Evolutionary conservation across 2,329 filamentous ascomycete species (phyloP), one percentile per base, ranked within the genome.

Genomic region (Botrytis aclada): DNA sequence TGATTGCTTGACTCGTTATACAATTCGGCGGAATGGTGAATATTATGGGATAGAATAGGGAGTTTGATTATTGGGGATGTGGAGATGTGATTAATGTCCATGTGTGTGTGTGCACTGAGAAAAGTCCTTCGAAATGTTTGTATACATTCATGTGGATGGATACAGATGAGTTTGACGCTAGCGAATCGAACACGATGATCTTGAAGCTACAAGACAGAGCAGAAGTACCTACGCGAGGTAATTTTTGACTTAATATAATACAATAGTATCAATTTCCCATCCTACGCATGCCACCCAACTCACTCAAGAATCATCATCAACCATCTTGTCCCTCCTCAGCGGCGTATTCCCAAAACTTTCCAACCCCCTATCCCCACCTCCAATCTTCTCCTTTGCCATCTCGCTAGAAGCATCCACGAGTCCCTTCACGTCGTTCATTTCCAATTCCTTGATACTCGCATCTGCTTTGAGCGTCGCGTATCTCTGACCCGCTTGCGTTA

Each of bases 401-500:
- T 72, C 69, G n/a, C 47, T 25, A n/a, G 39, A 51, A 32, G 51
- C 65, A 16, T 76, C 74, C 2, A 74, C 58, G n/a, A 78, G 37
- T 9, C 67, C 63, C 60, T 77, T 73, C 18, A 77, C 71, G 73
- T 79, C 76, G 39, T 65, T 61, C 60, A 74, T 71, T 25, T 73
- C 73, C 32, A 72, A 74, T 77, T 41, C 85, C 80, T 54, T 69
- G n/a, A 67, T 18, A 25, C 20, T 20, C 4, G 83, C 82, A 74
- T 86, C 85, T 54, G 80, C 82, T 72, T 86, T 86, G 73, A 91
- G 79, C 71, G 84, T 86, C 77, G 90, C 86, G 80, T 92, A 93
- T 75, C 88, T 87, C 74, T 93, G 89, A 0, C 93, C 94, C 0
- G 94, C 93, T 80, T 96, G 91, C 80, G 94, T 91, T 70, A 98